A percentile compares a stretch with the other conserved stretches of the same genome.
phyloP scores from a whole-genome alignment of 1,284 basidiomycete genomes.

The Moesziomyces sp. region DNA sequence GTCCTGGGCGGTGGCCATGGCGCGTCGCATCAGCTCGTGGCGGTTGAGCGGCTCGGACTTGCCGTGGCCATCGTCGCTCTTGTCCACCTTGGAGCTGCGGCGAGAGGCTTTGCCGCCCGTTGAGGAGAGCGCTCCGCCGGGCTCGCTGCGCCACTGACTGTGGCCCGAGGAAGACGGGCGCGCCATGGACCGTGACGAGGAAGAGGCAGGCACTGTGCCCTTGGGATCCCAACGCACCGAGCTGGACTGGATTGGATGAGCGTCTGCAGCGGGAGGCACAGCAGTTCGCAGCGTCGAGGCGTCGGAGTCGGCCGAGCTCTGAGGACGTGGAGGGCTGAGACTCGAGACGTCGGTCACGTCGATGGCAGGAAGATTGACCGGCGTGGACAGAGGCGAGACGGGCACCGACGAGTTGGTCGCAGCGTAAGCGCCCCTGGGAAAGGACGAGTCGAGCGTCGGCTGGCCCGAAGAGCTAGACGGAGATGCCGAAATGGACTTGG shows the following conservation, averaged over 20 bases:
- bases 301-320: constrained; percentile 12
- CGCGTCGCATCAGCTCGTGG: constrained; percentile 63
- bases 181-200: constrained; percentile 22
- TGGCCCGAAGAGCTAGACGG: constrained; percentile 1
- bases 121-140: constrained; percentile 2
- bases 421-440: constrained; percentile 2
- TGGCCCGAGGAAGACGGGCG: constrained; percentile 24
- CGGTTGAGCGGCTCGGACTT: constrained; percentile 49
- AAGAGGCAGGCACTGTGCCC: neutral
- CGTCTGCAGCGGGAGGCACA: neutral
- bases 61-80: constrained; percentile 45
- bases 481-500: constrained; percentile 15
- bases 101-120: constrained; percentile 28
- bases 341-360: constrained; percentile 44
- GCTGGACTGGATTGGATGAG: neutral
- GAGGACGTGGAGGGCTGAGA: constrained; percentile 3
- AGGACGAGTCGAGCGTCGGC: constrained; percentile 8
- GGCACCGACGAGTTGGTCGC: constrained; percentile 20
- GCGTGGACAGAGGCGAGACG: constrained; percentile 33
- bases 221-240: constrained; percentile 4
- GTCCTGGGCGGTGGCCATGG: constrained; percentile 55
- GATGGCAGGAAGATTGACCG: constrained; percentile 32
- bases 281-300: constrained; percentile 12
- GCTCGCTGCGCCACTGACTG: constrained; percentile 25
- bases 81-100: constrained; percentile 35